phyloP scores from a whole-genome alignment of 768 basidiomycete species.

The Boletus insuetus region DNA sequence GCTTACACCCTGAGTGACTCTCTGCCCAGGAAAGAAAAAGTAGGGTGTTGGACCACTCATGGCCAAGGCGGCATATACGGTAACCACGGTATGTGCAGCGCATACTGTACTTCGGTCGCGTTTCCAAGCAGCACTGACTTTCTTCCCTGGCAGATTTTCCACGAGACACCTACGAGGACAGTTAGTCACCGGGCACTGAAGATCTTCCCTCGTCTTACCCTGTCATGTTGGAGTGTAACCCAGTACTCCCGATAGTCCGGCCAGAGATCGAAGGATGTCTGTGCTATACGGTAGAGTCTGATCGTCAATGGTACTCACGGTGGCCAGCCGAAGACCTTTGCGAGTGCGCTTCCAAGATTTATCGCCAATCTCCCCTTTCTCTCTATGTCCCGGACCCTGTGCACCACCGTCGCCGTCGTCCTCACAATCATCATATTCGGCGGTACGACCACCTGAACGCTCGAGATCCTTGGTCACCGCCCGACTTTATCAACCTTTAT shows the following conservation, averaged over 20 bases:
- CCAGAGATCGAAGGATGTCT: conserved; percentile 45
- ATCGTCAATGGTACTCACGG: conserved; percentile 26
- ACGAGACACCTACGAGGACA: conserved; percentile 28
- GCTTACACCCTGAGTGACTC: background rate
- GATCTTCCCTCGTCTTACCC: background rate
- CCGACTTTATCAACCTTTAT: too few relatives aligned
- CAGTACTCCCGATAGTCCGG: conserved; percentile 58
- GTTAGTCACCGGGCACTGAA: background rate
- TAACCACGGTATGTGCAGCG: conserved; percentile 32
- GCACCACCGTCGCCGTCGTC: conserved; percentile 74
- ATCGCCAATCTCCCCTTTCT: too few relatives aligned
- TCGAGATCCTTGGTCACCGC: conserved; percentile 78
- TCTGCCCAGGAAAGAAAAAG: conserved; percentile 32
- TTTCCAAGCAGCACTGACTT: background rate
- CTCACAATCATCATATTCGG: conserved; percentile 93
- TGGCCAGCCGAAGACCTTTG: conserved; percentile 57
- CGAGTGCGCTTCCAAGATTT: conserved; percentile 44
- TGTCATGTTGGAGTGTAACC: conserved; percentile 40
- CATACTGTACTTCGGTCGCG: background rate
- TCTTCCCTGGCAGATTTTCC: conserved; percentile 32
- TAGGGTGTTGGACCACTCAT: conserved; percentile 46
- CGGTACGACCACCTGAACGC: conserved; percentile 95
- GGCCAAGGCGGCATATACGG: conserved; percentile 43
- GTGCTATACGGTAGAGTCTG: background rate
- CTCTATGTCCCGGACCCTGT: too few relatives aligned